Percentiles rank a stretch among this genome's conserved stretches.
phyloP scores from a whole-genome alignment of 2,329 filamentous ascomycete species.

The Ambrosiella cleistominuta region DNA sequence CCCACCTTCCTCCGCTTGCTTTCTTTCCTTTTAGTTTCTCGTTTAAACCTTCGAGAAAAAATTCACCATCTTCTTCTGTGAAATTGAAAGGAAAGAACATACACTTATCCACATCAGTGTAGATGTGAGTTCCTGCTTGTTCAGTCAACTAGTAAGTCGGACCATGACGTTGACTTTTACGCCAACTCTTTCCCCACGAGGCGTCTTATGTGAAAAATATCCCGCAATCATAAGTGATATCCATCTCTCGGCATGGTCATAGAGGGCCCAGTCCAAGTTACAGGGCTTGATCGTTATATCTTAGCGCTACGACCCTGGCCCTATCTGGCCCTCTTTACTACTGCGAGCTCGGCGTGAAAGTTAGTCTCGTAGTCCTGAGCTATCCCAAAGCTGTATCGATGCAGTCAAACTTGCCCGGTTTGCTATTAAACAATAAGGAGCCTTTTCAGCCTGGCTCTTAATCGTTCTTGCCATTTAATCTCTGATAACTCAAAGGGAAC shows the following conservation, averaged over 20 bases:
- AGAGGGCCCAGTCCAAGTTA: background rate
- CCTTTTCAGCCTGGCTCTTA: background rate
- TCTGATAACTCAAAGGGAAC: background rate
- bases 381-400: background rate
- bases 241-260: background rate
- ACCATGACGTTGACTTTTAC: background rate
- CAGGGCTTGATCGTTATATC: background rate
- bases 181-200: background rate
- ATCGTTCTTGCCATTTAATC: background rate
- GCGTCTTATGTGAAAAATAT: background rate
- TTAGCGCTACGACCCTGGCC: background rate
- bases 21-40: background rate
- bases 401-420: background rate
- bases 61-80: background rate
- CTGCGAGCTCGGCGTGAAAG: constrained; percentile 4
- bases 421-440: background rate
- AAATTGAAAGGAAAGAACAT: constrained; percentile 1
- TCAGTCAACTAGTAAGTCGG: background rate
- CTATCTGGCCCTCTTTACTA: background rate
- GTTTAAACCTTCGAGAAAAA: background rate
- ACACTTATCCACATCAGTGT: background rate
- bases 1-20: background rate
- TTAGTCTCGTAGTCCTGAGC: background rate
- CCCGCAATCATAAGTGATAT: background rate
- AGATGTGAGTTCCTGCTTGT: background rate